Evolutionary conservation across 2,329 filamentous ascomycete species (phyloP), one percentile per base, ranked within the genome.

Genomic region (Chrysoporthe austroafricana): DNA sequence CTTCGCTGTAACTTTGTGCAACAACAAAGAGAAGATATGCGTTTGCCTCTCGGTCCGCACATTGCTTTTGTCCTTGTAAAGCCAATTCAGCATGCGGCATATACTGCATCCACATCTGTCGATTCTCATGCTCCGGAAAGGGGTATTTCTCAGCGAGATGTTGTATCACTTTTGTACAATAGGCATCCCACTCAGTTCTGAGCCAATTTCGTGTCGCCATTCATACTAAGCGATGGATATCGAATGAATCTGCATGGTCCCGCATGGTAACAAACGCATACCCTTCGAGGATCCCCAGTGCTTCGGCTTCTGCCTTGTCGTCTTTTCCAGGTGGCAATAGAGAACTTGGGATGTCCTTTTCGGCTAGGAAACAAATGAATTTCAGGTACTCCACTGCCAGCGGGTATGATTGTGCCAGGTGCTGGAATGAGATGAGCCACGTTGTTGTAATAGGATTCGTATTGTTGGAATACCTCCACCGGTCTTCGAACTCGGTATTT

Each of bases 371-470:
- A 39, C 72, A 74, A 16, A 79, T 74, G 26, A 76, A 77, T 34
- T 66, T 70, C 0, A 78, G 70, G 57, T 74, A 78, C 6, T 74
- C 13, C 18, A 70, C 73, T 0, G 77, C 76, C 1, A 75, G 71
- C 4, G 68, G 66, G 7, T 72, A 48, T n/a, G 76, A 48, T 32
- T 66, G 44, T 2, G 39, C 65, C 8, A 79, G 77, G 2, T 79
- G 72, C 0, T 71, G 18, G 63, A 79, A 80, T 0, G 77, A 78
- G 1, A 79, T 76, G 1, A 77, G 69, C 77, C 75, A 79, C 0
- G 77, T 79, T 2, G 72, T 74, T 2, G 73, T 73, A 0, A 79
- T 67, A 0, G 76, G 72, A 59, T 79, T 78, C 16, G 64, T 21
- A 1, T 66, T 72, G 3, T 43, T 64, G 6, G 67, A 58, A 57